Percentiles rank a stretch among this genome's conserved stretches.
phyloP scores from a whole-genome alignment of 352 stramenopile species.

The Phytophthora kernoviae region DNA sequence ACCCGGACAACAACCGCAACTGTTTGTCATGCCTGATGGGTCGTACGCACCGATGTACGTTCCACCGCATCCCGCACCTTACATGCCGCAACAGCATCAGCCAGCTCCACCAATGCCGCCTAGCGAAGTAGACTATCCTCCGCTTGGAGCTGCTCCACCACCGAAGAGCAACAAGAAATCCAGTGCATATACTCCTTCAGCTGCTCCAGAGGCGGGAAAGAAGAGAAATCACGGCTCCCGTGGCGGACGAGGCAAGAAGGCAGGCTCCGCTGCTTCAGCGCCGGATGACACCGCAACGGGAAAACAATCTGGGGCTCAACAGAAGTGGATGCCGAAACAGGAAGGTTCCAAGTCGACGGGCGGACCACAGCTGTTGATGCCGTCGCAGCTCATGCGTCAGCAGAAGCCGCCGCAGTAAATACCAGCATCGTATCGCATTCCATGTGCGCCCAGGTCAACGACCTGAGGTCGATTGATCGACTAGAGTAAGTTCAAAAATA shows the following conservation, averaged over 20 bases:
- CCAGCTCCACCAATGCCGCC: constrained; percentile 11
- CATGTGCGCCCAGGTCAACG: background rate
- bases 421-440: background rate
- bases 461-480: constrained; percentile 16
- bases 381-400: constrained; percentile 57
- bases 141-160: constrained; percentile 19
- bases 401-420: constrained; percentile 44
- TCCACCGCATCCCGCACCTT: constrained; percentile 12
- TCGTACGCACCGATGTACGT: constrained; percentile 39
- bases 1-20: constrained; percentile 30
- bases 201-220: constrained; percentile 15
- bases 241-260: constrained; percentile 25
- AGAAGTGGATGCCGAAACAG: constrained; percentile 46
- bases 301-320: constrained; percentile 15
- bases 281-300: background rate
- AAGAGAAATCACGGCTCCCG: constrained; percentile 19
- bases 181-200: constrained; percentile 7
- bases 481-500: constrained; percentile 43
- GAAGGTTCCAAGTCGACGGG: constrained; percentile 19
- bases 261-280: constrained; percentile 1
- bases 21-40: constrained; percentile 38
- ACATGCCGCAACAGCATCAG: constrained; percentile 15
- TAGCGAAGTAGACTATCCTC: constrained; percentile 37
- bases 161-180: constrained; percentile 20
- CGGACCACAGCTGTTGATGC: constrained; percentile 41